Conservation (phyloP, 2,329 filamentous ascomycete species). For the Thelonectria blattea region DNA sequence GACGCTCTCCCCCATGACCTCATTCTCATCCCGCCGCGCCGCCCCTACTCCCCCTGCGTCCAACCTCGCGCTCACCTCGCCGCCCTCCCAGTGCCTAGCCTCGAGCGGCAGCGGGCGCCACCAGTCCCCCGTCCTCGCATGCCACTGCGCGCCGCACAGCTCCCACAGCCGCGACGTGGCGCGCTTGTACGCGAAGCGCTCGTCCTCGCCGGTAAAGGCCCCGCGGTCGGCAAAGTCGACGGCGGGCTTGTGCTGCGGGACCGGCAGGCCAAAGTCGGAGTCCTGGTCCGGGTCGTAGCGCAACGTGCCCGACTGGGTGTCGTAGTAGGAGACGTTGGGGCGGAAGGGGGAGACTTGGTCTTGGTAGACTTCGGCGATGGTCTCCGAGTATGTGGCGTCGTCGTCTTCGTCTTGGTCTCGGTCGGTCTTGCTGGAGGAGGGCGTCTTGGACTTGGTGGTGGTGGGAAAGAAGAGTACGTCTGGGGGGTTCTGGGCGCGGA, state of each 20-base stretch:
- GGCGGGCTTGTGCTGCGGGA: constrained; percentile 40
- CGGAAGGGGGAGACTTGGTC: constrained; percentile 78
- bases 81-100: constrained; percentile 70
- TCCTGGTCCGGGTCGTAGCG: constrained; percentile 64
- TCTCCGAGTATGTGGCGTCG: constrained; percentile 52
- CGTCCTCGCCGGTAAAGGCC: constrained; percentile 80
- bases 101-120: constrained; percentile 72
- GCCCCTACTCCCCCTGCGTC: constrained; percentile 10
- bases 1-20: constrained; percentile 44
- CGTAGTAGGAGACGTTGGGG: constrained; percentile 76
- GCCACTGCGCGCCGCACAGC: constrained; percentile 77
- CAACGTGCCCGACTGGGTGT: constrained; percentile 51
- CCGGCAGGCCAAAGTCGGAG: constrained; percentile 57
- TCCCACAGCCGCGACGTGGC: constrained; percentile 82
- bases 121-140: constrained; percentile 68
- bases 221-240: constrained; percentile 72
- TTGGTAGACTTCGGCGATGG: constrained; percentile 73
- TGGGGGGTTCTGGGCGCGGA: constrained; percentile 70
- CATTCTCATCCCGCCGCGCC: constrained; percentile 26
- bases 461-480: constrained; percentile 83
- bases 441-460: constrained; percentile 36
- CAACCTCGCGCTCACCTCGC: constrained; percentile 35
- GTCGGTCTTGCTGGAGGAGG: background rate
- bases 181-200: constrained; percentile 80
- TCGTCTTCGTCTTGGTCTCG: constrained; percentile 31